Conservation (phyloP, 345 rosid species). For the Nephelium lappaceum region DNA sequence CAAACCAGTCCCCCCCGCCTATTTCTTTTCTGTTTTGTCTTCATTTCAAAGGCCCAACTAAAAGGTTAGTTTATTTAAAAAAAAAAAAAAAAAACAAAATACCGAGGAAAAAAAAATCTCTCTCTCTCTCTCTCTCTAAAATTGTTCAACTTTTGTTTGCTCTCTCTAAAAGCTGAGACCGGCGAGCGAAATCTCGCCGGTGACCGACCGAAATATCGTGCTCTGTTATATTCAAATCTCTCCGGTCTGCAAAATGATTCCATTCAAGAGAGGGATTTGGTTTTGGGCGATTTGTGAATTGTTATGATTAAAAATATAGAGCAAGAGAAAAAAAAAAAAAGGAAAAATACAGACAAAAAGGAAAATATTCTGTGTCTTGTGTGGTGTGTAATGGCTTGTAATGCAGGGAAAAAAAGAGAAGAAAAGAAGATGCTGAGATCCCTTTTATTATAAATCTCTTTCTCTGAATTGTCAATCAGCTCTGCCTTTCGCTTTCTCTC, state of each 20-base stretch:
- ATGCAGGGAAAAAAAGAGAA: constrained; percentile 30
- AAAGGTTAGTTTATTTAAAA: background rate
- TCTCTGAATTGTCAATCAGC: constrained; percentile 20
- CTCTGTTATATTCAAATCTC: background rate
- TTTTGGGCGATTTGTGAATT: background rate
- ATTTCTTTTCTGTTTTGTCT: constrained; percentile 37
- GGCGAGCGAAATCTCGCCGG: constrained; percentile 57
- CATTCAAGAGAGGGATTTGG: constrained; percentile 21
- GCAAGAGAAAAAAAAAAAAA: constrained; percentile 21
- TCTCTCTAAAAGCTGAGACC: constrained; percentile 25
- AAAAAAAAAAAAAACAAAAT: background rate
- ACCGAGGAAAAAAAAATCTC: background rate
- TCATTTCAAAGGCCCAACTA: constrained; percentile 26
- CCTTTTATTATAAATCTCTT: constrained; percentile 31
- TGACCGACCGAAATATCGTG: constrained; percentile 18
- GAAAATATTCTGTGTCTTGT: constrained; percentile 42
- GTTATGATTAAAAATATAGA: constrained; percentile 42
- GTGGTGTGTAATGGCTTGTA: constrained; percentile 47
- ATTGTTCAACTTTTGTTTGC: background rate
- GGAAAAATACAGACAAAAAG: constrained; percentile 12
- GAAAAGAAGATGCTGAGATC: constrained; percentile 52
- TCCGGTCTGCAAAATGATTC: background rate
- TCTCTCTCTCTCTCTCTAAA: constrained; percentile 6
- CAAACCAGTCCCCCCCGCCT: constrained; percentile 22
- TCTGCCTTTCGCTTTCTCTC: constrained; percentile 22